Evolutionary conservation across 2,329 filamentous ascomycete genomes (phyloP).

Genomic region (Chrysoporthe cubensis): DNA sequence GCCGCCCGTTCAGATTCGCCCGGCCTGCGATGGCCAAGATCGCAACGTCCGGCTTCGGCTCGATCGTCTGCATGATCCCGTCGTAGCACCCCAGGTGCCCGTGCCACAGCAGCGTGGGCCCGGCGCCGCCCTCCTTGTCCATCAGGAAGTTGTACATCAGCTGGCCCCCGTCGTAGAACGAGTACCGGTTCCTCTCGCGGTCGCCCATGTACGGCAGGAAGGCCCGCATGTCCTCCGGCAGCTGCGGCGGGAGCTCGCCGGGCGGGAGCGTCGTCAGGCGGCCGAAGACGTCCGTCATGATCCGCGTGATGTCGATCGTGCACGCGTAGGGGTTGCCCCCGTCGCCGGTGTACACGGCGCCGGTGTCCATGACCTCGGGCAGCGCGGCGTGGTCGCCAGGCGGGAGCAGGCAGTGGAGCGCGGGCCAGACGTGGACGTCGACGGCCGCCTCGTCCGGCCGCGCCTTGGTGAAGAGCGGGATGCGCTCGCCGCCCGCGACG

Average conservation of each 20-base stretch:
- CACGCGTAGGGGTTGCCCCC: slow-evolving; percentile 28
- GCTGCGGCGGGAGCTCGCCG: slow-evolving; percentile 9
- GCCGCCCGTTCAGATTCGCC: slow-evolving; percentile 30
- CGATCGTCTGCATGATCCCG: slow-evolving; percentile 29
- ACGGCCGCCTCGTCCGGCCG: slow-evolving; percentile 21
- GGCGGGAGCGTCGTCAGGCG: slow-evolving; percentile 23
- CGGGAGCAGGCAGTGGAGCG: slow-evolving; percentile 34
- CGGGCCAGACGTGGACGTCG: slow-evolving; percentile 33
- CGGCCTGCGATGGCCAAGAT: slow-evolving; percentile 33
- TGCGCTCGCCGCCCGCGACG: slow-evolving; percentile 33
- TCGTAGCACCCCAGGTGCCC: slow-evolving; percentile 33
- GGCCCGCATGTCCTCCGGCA: slow-evolving; percentile 20
- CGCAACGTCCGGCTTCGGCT: slow-evolving; percentile 33
- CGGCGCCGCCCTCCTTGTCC: slow-evolving; percentile 24
- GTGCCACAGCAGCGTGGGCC: slow-evolving; percentile 30
- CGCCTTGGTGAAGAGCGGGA: slow-evolving; percentile 32
- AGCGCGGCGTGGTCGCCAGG: slow-evolving; percentile 19
- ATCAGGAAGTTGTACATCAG: slow-evolving; percentile 34
- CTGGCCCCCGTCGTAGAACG: slow-evolving; percentile 34
- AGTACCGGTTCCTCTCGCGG: slow-evolving; percentile 23
- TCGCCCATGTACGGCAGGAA: slow-evolving; percentile 29
- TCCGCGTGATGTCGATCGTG: slow-evolving; percentile 32
- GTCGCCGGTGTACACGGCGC: slow-evolving; percentile 22
- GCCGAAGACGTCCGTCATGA: slow-evolving; percentile 31
- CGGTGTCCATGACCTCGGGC: slow-evolving; percentile 31